These are phyloP conservation scores for Aspergillus phoenicis DNA, from an alignment of 2,329 filamentous ascomycete species.

Conservation along the genomic window DNA sequence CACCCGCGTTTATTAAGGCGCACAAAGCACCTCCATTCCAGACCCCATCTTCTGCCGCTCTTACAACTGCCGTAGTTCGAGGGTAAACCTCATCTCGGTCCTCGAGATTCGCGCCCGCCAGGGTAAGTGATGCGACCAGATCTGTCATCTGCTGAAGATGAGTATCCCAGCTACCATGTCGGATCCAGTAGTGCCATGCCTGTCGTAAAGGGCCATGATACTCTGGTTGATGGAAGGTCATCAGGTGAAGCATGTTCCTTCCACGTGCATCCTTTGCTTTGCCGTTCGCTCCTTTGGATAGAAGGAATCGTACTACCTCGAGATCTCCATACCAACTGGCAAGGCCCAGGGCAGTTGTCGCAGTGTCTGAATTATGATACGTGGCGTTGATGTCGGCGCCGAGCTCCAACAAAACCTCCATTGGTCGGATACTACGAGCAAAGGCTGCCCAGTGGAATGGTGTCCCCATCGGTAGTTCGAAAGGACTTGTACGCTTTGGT, in stretches of 20 bases:
- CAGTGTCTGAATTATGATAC: conserved; percentile 24
- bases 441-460: conserved; percentile 33
- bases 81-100: conserved; percentile 20
- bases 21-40: conserved; percentile 29
- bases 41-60: conserved; percentile 26
- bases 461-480: conserved; percentile 31
- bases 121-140: conserved; percentile 1
- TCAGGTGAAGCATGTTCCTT: conserved; percentile 28
- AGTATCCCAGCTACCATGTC: conserved; percentile 29
- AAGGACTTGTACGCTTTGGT: conserved; percentile 24
- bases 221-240: conserved; percentile 27
- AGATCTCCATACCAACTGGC: conserved; percentile 27
- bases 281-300: conserved; percentile 27
- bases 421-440: conserved; percentile 23
- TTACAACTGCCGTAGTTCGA: conserved; percentile 24
- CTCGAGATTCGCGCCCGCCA: conserved; percentile 19
- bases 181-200: conserved; percentile 36
- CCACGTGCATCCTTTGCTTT: conserved; percentile 21
- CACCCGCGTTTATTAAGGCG: conserved; percentile 25
- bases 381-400: conserved; percentile 29
- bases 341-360: conserved; percentile 27
- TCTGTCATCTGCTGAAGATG: conserved; percentile 22
- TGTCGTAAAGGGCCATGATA: conserved; percentile 28
- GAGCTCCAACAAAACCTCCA: conserved; percentile 25
- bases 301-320: conserved; percentile 20